phyloP scores from a whole-genome alignment of 1,284 basidiomycete species.

The Ganoderma resinaceum region DNA sequence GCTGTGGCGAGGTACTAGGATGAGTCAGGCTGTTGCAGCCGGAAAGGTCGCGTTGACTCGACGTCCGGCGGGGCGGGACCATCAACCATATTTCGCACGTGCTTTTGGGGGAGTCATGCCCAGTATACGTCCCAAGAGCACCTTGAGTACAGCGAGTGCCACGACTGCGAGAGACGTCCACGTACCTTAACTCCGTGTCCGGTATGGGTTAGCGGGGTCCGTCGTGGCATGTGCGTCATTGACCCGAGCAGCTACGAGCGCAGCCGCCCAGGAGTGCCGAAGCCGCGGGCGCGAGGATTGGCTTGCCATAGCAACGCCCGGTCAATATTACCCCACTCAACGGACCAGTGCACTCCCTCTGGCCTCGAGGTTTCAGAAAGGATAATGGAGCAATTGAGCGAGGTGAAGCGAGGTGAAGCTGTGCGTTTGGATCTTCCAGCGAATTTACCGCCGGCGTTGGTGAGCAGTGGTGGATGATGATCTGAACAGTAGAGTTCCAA shows the following conservation, averaged over 20 bases:
- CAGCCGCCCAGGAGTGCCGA: neutral
- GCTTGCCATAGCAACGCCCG: slow-evolving; percentile 13
- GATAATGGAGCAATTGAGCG: neutral
- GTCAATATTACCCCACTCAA: neutral
- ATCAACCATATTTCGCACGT: slow-evolving; percentile 28
- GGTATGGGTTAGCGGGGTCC: slow-evolving; percentile 1
- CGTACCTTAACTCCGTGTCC: slow-evolving; percentile 23
- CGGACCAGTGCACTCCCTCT: neutral
- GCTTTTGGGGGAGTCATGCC: slow-evolving; percentile 29
- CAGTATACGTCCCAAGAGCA: slow-evolving; percentile 18
- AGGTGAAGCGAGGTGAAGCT: slow-evolving; percentile 1
- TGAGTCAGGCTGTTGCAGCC: slow-evolving; percentile 25
- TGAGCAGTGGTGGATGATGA: slow-evolving; percentile 5
- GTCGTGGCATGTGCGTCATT: slow-evolving; percentile 14
- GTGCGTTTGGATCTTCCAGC: slow-evolving; percentile 11
- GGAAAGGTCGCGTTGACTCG: slow-evolving; percentile 29
- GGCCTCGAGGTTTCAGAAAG: slow-evolving; percentile 12
- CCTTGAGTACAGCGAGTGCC: slow-evolving; percentile 14
- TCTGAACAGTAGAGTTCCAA: slow-evolving; percentile 12
- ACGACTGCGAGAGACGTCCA: slow-evolving; percentile 13
- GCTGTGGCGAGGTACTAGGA: slow-evolving; percentile 17
- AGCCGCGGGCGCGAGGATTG: neutral
- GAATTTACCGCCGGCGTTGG: neutral
- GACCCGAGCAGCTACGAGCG: slow-evolving; percentile 10
- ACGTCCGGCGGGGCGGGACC: slow-evolving; percentile 23